These are phyloP conservation scores for Colletotrichum paranaense DNA, from an alignment of 2,329 filamentous ascomycete species.

Conservation along the genomic window DNA sequence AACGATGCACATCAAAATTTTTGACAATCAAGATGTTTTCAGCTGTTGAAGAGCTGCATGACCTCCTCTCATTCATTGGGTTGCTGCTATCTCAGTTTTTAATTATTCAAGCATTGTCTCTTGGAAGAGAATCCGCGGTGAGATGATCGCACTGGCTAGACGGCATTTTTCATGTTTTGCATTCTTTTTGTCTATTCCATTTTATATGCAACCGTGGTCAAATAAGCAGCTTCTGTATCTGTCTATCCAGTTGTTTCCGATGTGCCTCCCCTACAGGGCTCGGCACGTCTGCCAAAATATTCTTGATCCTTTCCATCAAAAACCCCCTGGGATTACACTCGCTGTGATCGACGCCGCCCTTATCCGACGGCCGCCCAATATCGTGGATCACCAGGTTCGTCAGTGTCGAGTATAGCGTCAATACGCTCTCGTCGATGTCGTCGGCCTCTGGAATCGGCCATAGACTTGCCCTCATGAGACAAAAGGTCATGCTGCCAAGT, in stretches of 20 bases:
- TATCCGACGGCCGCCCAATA: slow-evolving; percentile 36
- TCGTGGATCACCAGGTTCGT: slow-evolving; percentile 43
- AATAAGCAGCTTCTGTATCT: slow-evolving; percentile 25
- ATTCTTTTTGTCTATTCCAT: background rate
- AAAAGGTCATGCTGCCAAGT: slow-evolving; percentile 48
- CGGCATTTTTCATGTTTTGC: too few relatives aligned
- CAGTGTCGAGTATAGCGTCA: slow-evolving; percentile 39
- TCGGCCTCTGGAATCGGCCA: slow-evolving; percentile 45
- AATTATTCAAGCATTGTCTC: too few relatives aligned
- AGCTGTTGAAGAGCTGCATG: too few relatives aligned
- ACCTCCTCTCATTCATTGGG: too few relatives aligned
- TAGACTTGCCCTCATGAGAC: slow-evolving; percentile 44
- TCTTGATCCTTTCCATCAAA: slow-evolving; percentile 37
- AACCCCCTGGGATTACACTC: slow-evolving; percentile 39
- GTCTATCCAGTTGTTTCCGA: slow-evolving; percentile 28
- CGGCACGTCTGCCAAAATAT: slow-evolving; percentile 37
- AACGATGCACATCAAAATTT: too few relatives aligned
- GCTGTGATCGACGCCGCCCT: slow-evolving; percentile 34
- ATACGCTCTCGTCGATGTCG: slow-evolving; percentile 40
- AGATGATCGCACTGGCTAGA: too few relatives aligned
- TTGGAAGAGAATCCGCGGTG: too few relatives aligned
- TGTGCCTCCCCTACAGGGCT: slow-evolving; percentile 28
- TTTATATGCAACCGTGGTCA: background rate
- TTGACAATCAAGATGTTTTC: too few relatives aligned
- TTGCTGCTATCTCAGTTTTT: too few relatives aligned